Base-by-base conservation (phyloP, 2,329 filamentous ascomycete genomes). In the Aspergillus ibericus region DNA sequence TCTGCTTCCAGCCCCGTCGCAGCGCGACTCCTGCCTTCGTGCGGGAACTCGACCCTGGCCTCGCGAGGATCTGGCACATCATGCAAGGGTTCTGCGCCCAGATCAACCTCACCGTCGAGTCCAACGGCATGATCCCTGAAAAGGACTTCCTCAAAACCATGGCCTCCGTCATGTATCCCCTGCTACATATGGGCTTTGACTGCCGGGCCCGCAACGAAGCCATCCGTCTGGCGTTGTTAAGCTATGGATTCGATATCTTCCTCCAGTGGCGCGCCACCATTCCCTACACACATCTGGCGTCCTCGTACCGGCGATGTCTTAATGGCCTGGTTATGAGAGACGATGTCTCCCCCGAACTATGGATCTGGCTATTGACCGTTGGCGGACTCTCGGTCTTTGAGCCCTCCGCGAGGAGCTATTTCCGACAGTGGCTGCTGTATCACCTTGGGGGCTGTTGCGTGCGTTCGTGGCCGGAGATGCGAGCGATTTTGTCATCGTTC, bases 161-260 rank as follows among this genome's bases (percentile, higher is more conserved):
- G 75, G 62, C 66, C 2, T 73, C 77, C 15, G 68, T 76, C 27
- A 75, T 76, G 66, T 81, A 80, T 62, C 75, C 72, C 3, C 69
- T 80, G 2, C 62, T 80, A 16, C 47, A 67, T 34, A 73, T 74
- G 68, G 50, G 55, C 3, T 74, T 74, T 55, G 58, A 66, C 5
- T 15, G 27, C 2, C 64, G 62, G 12, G 71, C 72, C 1, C 48
- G 63, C 5, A 63, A 77, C 35, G 76, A 80, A 61, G 65, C 68
- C 1, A 62, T 80, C 10, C 75, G 77, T 2, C 68, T 77, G 8
- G 76, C 77, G 15, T 66, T 80, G 0, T 59, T 81, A 1, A 70
- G 70, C 15, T 79, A 77, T 52, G 68, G 69, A 4, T 70, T 66
- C n/a, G 67, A 69, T 55, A 58, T 77, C n/a, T 80, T 80, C 60